These are phyloP conservation scores for Zopfia rhizophila DNA, from an alignment of 2,329 filamentous ascomycete genomes.

Conservation along the genomic window DNA sequence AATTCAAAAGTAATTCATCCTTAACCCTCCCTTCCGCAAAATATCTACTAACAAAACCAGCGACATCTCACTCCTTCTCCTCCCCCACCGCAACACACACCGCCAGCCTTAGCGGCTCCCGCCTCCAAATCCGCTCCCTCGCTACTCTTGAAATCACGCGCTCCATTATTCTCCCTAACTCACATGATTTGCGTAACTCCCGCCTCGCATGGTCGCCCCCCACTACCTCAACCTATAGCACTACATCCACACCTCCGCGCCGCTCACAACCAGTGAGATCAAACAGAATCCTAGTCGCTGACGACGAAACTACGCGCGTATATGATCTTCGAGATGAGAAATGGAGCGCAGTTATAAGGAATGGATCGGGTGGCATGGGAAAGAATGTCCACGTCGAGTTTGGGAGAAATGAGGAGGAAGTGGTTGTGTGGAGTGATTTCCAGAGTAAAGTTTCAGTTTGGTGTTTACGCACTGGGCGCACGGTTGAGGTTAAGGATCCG, in stretches of 20 bases:
- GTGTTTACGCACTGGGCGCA: constrained; percentile 56
- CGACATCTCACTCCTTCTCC: constrained; percentile 45
- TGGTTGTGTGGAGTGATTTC: constrained; percentile 57
- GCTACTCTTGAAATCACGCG: constrained; percentile 48
- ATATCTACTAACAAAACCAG: constrained; percentile 29
- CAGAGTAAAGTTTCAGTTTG: constrained; percentile 55
- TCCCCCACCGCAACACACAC: constrained; percentile 53
- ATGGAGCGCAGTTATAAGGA: constrained; percentile 57
- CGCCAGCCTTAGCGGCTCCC: constrained; percentile 49
- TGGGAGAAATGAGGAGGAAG: constrained; percentile 52
- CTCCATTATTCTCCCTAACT: constrained; percentile 46
- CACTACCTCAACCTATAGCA: constrained; percentile 4
- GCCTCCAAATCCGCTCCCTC: constrained; percentile 53
- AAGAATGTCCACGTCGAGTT: constrained; percentile 58
- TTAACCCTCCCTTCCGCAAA: no score
- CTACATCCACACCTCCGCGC: constrained; percentile 33
- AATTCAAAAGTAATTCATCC: constrained; percentile 40
- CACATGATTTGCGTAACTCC: constrained; percentile 40
- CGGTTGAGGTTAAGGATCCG: constrained; percentile 59
- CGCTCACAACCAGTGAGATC: constrained; percentile 28
- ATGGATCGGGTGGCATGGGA: constrained; percentile 61
- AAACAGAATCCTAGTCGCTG: constrained; percentile 53
- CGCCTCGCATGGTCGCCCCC: constrained; percentile 52
- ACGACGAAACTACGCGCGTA: constrained; percentile 52
- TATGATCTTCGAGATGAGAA: constrained; percentile 55